These are phyloP conservation scores for Yamadazyma oceani DNA, from an alignment of 1,139 yeast species.

Conservation along the genomic window DNA sequence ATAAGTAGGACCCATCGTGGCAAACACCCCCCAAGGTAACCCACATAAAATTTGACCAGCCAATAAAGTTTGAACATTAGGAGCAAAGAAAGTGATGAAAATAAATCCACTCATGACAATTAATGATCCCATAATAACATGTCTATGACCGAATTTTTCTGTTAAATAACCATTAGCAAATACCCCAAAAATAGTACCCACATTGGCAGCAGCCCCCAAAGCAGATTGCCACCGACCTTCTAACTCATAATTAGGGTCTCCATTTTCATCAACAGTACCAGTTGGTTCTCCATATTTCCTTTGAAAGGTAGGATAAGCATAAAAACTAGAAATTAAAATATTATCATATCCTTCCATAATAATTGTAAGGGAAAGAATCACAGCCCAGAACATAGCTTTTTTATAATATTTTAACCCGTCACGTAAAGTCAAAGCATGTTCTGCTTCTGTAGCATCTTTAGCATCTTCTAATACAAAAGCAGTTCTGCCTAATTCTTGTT, in stretches of 20 bases:
- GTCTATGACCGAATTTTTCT: constrained; percentile 26
- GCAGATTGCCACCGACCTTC: constrained; percentile 25
- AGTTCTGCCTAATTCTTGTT: constrained; percentile 15
- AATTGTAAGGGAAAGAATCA: constrained; percentile 24
- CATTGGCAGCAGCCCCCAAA: constrained; percentile 20
- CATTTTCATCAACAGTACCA: constrained; percentile 13
- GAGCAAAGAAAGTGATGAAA: constrained; percentile 25
- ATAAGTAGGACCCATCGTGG: constrained; percentile 27
- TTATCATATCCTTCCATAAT: constrained; percentile 30
- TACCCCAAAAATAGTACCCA: constrained; percentile 25
- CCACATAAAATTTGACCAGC: constrained; percentile 26
- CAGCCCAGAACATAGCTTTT: constrained; percentile 24
- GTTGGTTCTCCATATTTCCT: constrained; percentile 20
- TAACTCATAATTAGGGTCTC: constrained; percentile 17
- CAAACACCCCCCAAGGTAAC: constrained; percentile 28
- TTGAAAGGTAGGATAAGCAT: constrained; percentile 25
- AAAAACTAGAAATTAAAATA: constrained; percentile 22
- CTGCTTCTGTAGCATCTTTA: constrained; percentile 20
- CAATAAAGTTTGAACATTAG: constrained; percentile 18
- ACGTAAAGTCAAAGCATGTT: constrained; percentile 19
- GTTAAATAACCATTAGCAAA: constrained; percentile 22
- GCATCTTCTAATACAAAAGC: constrained; percentile 19
- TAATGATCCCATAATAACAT: constrained; percentile 21
- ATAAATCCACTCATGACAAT: constrained; percentile 23
- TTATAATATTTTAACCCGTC: constrained; percentile 21